phyloP scores from a whole-genome alignment of 495 filamentous ascomycete genomes.

The Talaromyces trachyspermus region DNA sequence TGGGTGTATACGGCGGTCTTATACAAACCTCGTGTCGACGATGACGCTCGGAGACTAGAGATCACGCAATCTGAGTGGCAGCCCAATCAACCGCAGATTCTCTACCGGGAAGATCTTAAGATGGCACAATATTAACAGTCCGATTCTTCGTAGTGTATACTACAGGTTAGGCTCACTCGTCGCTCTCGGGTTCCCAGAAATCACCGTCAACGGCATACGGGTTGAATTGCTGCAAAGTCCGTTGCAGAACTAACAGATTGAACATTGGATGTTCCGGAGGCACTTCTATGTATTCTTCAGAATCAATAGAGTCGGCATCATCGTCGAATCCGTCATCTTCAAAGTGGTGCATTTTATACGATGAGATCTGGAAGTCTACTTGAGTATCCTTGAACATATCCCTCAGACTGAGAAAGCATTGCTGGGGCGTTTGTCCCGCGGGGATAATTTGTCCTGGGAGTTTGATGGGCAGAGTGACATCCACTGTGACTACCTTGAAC shows the following conservation, averaged over 20 bases:
- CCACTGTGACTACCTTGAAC: slow-evolving; percentile 12
- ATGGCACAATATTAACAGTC: too few species aligned
- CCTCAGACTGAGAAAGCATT: slow-evolving; percentile 14
- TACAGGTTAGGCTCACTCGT: too few species aligned
- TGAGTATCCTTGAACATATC: slow-evolving; percentile 16
- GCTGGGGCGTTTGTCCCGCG: slow-evolving; percentile 14
- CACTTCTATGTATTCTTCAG: not conserved
- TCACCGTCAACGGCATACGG: not conserved
- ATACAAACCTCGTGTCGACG: too few species aligned
- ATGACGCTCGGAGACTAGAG: too few species aligned
- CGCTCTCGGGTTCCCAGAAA: slow-evolving; percentile 1
- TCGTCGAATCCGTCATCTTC: slow-evolving; percentile 9
- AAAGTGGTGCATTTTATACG: slow-evolving; percentile 7
- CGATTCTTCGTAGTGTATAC: too few species aligned
- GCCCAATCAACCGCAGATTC: too few species aligned
- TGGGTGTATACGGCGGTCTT: too few species aligned
- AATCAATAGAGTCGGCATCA: not conserved
- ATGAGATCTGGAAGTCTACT: slow-evolving; percentile 16
- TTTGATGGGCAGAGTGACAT: slow-evolving; percentile 17
- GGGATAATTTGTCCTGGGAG: slow-evolving; percentile 16
- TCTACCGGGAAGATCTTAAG: too few species aligned
- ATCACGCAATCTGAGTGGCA: too few species aligned
- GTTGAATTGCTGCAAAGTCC: not conserved
- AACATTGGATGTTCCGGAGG: not conserved
- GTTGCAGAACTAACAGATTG: not conserved